Evolutionary conservation across 768 basidiomycete genomes (phyloP).

Genomic region (Fomitopsis serialis): DNA sequence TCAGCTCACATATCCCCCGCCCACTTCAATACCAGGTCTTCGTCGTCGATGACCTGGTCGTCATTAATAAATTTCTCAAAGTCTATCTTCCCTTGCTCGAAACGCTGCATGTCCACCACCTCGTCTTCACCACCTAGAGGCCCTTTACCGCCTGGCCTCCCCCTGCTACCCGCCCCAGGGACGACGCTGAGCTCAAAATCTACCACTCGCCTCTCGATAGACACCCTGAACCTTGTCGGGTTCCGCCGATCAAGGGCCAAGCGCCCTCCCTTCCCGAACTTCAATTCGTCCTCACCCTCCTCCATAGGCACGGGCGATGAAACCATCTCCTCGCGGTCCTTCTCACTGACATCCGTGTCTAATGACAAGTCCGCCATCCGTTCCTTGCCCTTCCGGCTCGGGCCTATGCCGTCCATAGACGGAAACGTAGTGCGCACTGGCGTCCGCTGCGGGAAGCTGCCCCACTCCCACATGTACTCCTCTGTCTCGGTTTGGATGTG

Average conservation of each 20-base stretch:
- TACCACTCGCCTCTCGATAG: constrained; percentile 52
- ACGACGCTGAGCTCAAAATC: constrained; percentile 76
- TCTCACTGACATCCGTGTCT: not conserved
- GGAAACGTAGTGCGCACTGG: constrained; percentile 51
- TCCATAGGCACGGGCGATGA: not conserved
- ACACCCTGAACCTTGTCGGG: constrained; percentile 57
- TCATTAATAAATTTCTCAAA: constrained; percentile 65
- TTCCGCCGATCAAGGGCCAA: constrained; percentile 57
- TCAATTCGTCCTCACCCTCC: constrained; percentile 14
- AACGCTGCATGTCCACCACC: constrained; percentile 48
- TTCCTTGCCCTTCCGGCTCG: constrained; percentile 11
- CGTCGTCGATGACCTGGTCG: constrained; percentile 52
- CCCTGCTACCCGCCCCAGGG: constrained; percentile 12
- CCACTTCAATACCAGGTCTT: constrained; percentile 72
- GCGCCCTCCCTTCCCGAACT: constrained; percentile 47
- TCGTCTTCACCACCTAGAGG: constrained; percentile 35
- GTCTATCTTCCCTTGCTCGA: constrained; percentile 58
- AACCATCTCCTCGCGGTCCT: not conserved
- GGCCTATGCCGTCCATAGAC: constrained; percentile 23
- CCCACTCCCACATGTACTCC: constrained; percentile 95
- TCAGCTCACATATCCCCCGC: constrained; percentile 52
- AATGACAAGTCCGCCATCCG: constrained; percentile 5
- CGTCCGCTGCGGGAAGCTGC: constrained; percentile 78
- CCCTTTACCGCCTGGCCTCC: constrained; percentile 12
- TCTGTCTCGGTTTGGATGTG: constrained; percentile 27